Evolutionary conservation across 148 eudicot genomes (phyloP), one percentile per base, ranked within the genome.

Genomic region (Rheum nobile): DNA sequence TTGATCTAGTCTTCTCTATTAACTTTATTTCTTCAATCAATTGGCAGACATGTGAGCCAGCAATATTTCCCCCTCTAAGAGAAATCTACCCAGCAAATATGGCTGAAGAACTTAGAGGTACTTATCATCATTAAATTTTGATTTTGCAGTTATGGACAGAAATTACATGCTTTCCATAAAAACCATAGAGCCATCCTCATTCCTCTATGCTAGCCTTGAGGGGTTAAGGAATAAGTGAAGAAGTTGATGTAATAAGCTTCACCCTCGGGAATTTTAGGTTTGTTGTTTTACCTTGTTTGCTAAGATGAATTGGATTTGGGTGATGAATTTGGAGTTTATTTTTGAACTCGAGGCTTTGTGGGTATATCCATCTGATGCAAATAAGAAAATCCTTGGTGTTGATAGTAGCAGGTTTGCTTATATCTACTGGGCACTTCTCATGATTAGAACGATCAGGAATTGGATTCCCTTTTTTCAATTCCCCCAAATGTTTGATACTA

Each of bases 21-120:
- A 32, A 65, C 39, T 34, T 65, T 71, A 16, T 44, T 41, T 22
- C 68, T 67, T 38, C 55, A 43, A 34, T 68, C 52, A 79, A 75
- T 71, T 79, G 84, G 88, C 94, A 96, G 99, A 96, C 97, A 22
- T 87, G 96, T 79, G 83, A 39, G 79, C 99, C 99, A 28, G 84
- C 99, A 57, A 85, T 96, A 78, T 80, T 96, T 43, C 99, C 99
- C 75, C 99, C 99, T 67, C 86, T 96, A 13, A 81, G 77, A 80
- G 99, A 96, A 61, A 76, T 96, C 74, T 96, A 96, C 78, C 92
- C 94, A 14, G 87, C 89, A 77, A 90, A 90, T 84, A 82, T 96
- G 86, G 85, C 83, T 77, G 97, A 86, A 83, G 90, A 88, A 75
- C 97, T 96, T 73, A 82, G 69, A 83, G 99, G 99, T 96, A 80